Conservation (phyloP, 2,329 filamentous ascomycete species). For the Cytospora leucostoma region DNA sequence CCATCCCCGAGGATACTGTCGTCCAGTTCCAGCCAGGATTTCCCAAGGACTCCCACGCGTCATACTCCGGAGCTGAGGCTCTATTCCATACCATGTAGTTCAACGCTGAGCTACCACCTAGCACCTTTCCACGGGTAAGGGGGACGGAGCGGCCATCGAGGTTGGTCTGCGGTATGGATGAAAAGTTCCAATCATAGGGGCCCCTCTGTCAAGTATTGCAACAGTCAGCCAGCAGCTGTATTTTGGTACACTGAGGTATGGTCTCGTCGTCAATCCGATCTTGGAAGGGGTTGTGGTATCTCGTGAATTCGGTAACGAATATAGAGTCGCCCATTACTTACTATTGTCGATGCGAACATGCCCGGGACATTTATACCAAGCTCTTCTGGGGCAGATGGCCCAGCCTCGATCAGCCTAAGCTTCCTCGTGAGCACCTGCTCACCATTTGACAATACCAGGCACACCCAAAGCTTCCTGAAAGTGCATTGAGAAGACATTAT, state of each 20-base stretch:
- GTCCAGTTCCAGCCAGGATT: constrained; percentile 30
- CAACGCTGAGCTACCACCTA: constrained; percentile 20
- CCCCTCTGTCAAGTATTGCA: constrained; percentile 21
- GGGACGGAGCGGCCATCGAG: constrained; percentile 43
- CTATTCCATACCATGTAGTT: constrained; percentile 27
- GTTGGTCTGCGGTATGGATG: constrained; percentile 41
- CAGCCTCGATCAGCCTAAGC: constrained; percentile 36
- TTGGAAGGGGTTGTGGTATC: neutral
- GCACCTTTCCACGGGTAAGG: constrained; percentile 39
- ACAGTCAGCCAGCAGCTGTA: neutral
- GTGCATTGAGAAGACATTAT: neutral
- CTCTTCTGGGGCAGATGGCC: constrained; percentile 32
- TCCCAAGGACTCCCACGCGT: constrained; percentile 26
- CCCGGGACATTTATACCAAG: constrained; percentile 35
- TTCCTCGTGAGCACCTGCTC: neutral
- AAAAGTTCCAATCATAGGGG: constrained; percentile 44
- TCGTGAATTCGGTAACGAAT: too few species aligned
- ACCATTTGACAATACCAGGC: neutral
- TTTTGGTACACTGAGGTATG: neutral
- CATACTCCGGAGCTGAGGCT: constrained; percentile 21
- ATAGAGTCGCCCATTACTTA: neutral
- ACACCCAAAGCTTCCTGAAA: too few species aligned
- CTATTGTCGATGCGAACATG: constrained; percentile 32
- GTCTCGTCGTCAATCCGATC: neutral
- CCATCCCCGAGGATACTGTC: constrained; percentile 31